Percentiles rank a stretch among this genome's conserved stretches.
Conservation (phyloP, 331 rosid genomes). For the Prunus yedoensis region DNA sequence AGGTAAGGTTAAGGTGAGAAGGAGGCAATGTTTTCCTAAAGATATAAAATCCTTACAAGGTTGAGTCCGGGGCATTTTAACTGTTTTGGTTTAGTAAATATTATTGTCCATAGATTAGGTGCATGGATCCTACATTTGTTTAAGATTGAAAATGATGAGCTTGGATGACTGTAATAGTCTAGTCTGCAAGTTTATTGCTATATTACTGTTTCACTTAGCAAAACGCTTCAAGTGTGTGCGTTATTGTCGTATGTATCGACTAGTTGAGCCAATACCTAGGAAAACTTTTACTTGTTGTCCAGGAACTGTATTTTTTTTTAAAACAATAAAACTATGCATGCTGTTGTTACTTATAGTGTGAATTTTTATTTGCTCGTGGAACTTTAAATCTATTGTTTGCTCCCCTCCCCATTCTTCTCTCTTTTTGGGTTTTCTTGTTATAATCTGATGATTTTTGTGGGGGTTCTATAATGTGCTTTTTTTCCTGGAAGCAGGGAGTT, state of each 20-base stretch:
- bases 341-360: neutral
- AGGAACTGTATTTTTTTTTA: neutral
- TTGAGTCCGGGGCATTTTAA: neutral
- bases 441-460: neutral
- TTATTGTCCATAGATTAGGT: neutral
- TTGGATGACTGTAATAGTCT: neutral
- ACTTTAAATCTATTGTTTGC: neutral
- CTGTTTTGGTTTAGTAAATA: neutral
- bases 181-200: neutral
- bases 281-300: neutral
- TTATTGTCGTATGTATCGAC: neutral
- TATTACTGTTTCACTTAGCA: neutral
- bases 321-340: neutral
- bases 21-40: neutral
- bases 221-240: neutral
- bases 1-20: neutral
- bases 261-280: neutral
- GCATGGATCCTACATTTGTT: neutral
- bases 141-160: neutral
- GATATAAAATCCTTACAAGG: neutral
- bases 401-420: neutral
- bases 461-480: neutral
- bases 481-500: constrained; percentile 48
- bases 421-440: too few species aligned
- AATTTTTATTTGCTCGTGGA: neutral